Evolutionary conservation across 805 yeast species (phyloP).

Genomic region (Candida michaelii): DNA sequence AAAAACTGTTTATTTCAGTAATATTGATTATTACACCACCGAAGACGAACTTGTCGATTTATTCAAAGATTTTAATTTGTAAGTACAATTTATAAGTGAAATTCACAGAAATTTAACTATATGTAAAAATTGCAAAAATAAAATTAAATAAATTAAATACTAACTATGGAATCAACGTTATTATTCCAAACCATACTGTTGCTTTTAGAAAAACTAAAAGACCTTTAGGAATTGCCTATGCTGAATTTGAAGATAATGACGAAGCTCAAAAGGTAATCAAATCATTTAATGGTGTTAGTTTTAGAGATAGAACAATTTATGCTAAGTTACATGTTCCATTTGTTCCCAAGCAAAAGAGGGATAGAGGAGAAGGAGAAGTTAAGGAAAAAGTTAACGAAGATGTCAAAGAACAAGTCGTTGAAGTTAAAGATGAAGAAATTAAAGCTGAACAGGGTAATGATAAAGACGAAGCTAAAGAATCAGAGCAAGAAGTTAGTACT

Average conservation of each 20-base stretch:
- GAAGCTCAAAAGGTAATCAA: constrained; percentile 29
- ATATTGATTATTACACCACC: constrained; percentile 52
- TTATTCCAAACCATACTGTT: constrained; percentile 56
- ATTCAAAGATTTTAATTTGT: constrained; percentile 48
- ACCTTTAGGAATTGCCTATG: constrained; percentile 56
- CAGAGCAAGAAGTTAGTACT: constrained; percentile 23
- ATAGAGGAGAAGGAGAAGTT: not conserved
- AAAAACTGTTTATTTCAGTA: constrained; percentile 46
- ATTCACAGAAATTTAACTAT: not conserved
- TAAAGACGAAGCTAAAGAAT: no score
- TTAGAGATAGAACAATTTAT: constrained; percentile 39
- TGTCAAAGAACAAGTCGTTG: not conserved
- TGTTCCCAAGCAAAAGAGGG: constrained; percentile 21
- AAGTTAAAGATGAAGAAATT: no score
- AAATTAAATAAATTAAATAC: constrained; percentile 1
- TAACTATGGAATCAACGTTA: constrained; percentile 28
- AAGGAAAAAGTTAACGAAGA: not conserved
- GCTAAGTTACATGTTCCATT: constrained; percentile 46
- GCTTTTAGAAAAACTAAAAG: constrained; percentile 42
- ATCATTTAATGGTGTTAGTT: constrained; percentile 23
- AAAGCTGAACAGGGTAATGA: no score
- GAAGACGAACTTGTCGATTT: constrained; percentile 50
- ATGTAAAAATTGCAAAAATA: not conserved
- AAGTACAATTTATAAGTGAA: constrained; percentile 21
- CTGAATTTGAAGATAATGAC: constrained; percentile 30